These are phyloP conservation scores for Cladosporium sp. DNA, from an alignment of 2,329 filamentous ascomycete species.

Conservation along the genomic window DNA sequence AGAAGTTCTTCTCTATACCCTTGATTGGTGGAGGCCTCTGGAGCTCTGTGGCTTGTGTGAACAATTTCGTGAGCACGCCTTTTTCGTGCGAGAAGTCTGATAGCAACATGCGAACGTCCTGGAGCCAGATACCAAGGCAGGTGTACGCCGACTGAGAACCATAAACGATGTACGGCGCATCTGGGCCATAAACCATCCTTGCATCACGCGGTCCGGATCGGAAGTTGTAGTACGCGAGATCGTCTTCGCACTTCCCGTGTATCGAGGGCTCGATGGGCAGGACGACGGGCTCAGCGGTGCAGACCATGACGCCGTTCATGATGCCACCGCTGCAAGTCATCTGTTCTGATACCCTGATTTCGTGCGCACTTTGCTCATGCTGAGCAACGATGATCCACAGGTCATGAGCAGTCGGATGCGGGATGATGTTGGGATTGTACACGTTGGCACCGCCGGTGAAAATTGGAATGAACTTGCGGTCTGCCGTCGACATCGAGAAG, in stretches of 20 bases:
- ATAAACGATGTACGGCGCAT: slow-evolving; percentile 48
- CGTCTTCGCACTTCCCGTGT: slow-evolving; percentile 31
- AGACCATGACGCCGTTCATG: background rate
- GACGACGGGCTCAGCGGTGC: slow-evolving; percentile 29
- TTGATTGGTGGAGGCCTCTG: slow-evolving; percentile 45
- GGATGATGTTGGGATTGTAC: slow-evolving; percentile 54
- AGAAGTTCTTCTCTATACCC: slow-evolving; percentile 59
- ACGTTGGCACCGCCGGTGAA: background rate
- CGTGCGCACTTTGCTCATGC: slow-evolving; percentile 26
- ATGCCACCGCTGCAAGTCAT: background rate
- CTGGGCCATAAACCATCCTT: slow-evolving; percentile 53
- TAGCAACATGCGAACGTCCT: slow-evolving; percentile 48
- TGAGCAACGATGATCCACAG: slow-evolving; percentile 54
- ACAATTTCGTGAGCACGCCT: slow-evolving; percentile 22
- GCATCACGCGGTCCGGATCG: slow-evolving; percentile 56
- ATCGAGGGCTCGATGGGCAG: slow-evolving; percentile 47
- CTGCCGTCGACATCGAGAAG: background rate
- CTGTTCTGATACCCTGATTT: background rate
- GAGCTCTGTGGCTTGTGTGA: slow-evolving; percentile 47
- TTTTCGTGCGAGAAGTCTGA: background rate
- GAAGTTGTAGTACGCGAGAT: slow-evolving; percentile 39
- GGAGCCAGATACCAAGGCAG: slow-evolving; percentile 56
- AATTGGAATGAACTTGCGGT: background rate
- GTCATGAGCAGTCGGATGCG: slow-evolving; percentile 47
- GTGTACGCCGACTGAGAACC: slow-evolving; percentile 53